Conservation (phyloP, 73 alveolate genomes). For the Paramecium sexaurelia region DNA sequence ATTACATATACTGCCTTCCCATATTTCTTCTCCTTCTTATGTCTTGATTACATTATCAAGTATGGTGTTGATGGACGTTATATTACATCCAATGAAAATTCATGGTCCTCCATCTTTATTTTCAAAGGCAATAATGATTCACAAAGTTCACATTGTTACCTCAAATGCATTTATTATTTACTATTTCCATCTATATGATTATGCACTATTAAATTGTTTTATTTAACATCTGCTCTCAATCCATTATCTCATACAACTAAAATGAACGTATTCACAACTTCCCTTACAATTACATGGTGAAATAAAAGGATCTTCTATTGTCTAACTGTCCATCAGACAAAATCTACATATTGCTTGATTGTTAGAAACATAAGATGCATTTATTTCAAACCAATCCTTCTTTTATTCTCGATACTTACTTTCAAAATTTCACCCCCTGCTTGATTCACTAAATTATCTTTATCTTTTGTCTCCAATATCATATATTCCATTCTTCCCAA, state of each 20-base stretch:
- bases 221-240: conserved; percentile 60
- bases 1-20: neutral
- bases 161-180: neutral
- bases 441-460: neutral
- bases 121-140: conserved; percentile 50
- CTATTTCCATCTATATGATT: conserved; percentile 63
- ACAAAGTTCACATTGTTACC: conserved; percentile 65
- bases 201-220: conserved; percentile 27
- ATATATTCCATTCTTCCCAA: conserved; percentile 68
- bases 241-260: conserved; percentile 70
- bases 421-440: neutral
- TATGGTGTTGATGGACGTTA: conserved; percentile 46
- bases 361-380: neutral
- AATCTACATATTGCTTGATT: conserved; percentile 60
- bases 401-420: neutral
- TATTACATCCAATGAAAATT: neutral
- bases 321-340: conserved; percentile 60
- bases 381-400: conserved; percentile 47
- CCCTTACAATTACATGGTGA: conserved; percentile 74
- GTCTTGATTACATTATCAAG: conserved; percentile 32
- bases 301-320: conserved; percentile 64
- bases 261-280: conserved; percentile 69
- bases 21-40: neutral
- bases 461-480: conserved; percentile 37
- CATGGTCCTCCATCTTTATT: conserved; percentile 11